Percentiles rank a stretch among this genome's conserved stretches.
Evolutionary conservation across 257 asterid species (phyloP).

Genomic region (Solanum boliviense): DNA sequence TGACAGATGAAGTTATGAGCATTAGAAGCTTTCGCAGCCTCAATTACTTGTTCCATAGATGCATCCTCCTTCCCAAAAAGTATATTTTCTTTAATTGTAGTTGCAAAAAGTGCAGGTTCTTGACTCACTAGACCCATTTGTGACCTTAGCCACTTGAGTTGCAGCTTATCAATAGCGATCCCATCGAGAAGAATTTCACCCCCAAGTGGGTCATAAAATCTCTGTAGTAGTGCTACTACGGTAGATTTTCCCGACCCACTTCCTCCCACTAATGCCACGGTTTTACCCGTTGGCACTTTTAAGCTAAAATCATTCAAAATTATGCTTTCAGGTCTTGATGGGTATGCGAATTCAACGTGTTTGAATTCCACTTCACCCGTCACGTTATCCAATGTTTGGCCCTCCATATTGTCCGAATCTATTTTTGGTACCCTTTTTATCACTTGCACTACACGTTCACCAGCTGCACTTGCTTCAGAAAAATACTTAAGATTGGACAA

Average conservation of each 20-base stretch:
- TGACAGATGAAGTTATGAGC: conserved; percentile 80
- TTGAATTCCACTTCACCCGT: conserved; percentile 65
- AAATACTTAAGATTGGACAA: conserved; percentile 66
- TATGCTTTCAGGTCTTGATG: conserved; percentile 65
- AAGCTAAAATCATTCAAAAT: conserved; percentile 58
- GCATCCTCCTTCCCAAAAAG: conserved; percentile 89
- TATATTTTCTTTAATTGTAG: conserved; percentile 78
- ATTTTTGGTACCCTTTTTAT: conserved; percentile 63
- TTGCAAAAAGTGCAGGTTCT: conserved; percentile 88
- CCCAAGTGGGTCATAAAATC: conserved; percentile 70
- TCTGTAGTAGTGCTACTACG: conserved; percentile 60
- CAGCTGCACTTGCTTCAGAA: conserved; percentile 71
- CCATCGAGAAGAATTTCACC: conserved; percentile 80
- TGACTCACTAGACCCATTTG: conserved; percentile 97
- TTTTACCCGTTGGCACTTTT: conserved; percentile 53
- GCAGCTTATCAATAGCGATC: conserved; percentile 57
- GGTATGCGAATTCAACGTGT: conserved; percentile 55
- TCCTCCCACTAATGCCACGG: conserved; percentile 86
- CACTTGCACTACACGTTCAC: conserved; percentile 59
- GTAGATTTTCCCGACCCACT: conserved; percentile 96
- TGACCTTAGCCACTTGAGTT: conserved; percentile 85
- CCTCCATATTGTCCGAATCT: conserved; percentile 60
- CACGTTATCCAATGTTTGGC: conserved; percentile 36
- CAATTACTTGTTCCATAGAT: conserved; percentile 55
- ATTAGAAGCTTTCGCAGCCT: conserved; percentile 88